These are phyloP conservation scores for Fraxinus paxiana DNA, from an alignment of 305 asterid species.

Conservation along the genomic window DNA sequence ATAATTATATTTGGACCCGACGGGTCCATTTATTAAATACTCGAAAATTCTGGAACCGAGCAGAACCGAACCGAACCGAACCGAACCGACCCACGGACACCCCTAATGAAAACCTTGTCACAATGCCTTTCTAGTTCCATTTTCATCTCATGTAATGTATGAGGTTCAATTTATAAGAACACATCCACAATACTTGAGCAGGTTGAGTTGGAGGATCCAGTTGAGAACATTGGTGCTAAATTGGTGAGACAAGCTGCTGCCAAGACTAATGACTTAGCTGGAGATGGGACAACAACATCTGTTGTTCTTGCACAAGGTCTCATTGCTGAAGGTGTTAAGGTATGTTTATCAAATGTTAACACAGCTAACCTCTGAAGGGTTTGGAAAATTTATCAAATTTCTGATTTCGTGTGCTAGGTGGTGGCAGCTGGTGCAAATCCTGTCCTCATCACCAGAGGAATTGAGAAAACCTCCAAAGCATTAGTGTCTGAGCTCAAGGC, in stretches of 20 bases:
- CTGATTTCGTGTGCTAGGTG: conserved; percentile 42
- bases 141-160: not conserved
- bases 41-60: too few species aligned
- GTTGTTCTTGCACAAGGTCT: conserved; percentile 97
- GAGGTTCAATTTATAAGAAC: not conserved
- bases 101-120: not conserved
- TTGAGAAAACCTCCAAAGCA: conserved; percentile 85
- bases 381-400: not conserved
- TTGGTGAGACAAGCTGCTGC: conserved; percentile 96
- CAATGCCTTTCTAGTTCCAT: not conserved
- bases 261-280: conserved; percentile 96
- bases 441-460: conserved; percentile 85
- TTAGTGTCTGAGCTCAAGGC: conserved; percentile 71
- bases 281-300: conserved; percentile 97
- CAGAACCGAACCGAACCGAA: too few species aligned
- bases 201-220: conserved; percentile 98
- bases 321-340: conserved; percentile 95
- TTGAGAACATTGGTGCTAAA: conserved; percentile 97
- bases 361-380: not conserved
- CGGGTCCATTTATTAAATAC: too few species aligned
- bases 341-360: conserved; percentile 17
- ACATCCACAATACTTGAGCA: conserved; percentile 20
- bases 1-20: too few species aligned
- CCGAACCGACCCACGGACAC: too few species aligned
- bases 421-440: conserved; percentile 99